A percentile compares a stretch with the other conserved stretches of the same genome.
Conservation (phyloP, 192 early-diverging fungal species). For the Allomyces javanicus region DNA sequence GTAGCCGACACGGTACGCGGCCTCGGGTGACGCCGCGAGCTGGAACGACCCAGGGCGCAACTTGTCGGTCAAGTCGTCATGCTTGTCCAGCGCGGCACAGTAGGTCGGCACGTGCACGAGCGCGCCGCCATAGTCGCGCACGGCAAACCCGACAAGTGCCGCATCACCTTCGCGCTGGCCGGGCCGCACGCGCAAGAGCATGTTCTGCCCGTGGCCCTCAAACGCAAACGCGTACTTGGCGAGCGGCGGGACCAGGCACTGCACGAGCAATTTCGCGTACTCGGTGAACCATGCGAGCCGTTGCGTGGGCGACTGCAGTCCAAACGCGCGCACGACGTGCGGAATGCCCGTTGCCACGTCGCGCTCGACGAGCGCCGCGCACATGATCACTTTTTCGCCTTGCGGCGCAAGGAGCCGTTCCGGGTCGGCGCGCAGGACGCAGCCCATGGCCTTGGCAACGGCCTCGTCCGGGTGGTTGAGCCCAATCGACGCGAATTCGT, state of each 20-base stretch:
- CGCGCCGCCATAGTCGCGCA: slow-evolving; percentile 48
- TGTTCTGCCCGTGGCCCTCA: slow-evolving; percentile 45
- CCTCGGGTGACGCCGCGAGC: slow-evolving; percentile 5
- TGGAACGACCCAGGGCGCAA: background rate
- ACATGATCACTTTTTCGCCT: slow-evolving; percentile 28
- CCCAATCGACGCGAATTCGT: slow-evolving; percentile 30
- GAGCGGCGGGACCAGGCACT: slow-evolving; percentile 35
- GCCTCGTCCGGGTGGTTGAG: slow-evolving; percentile 28
- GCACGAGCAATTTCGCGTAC: slow-evolving; percentile 24
- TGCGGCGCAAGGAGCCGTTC: slow-evolving; percentile 14
- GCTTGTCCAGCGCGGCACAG: background rate
- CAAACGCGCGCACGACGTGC: slow-evolving; percentile 22
- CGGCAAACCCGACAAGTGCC: slow-evolving; percentile 29
- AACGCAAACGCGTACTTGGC: slow-evolving; percentile 43
- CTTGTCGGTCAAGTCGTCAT: slow-evolving; percentile 7
- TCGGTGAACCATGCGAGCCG: slow-evolving; percentile 21
- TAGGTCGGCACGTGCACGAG: slow-evolving; percentile 31
- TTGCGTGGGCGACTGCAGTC: slow-evolving; percentile 20
- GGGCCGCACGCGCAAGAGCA: slow-evolving; percentile 28
- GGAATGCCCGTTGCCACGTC: too few relatives aligned
- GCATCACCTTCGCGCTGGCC: slow-evolving; percentile 15
- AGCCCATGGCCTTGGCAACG: slow-evolving; percentile 39
- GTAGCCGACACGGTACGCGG: slow-evolving; percentile 36
- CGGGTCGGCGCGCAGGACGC: slow-evolving; percentile 30
- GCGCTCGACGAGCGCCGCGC: slow-evolving; percentile 28